Evolutionary conservation across 768 basidiomycete species (phyloP).

Genomic region (Mrakia hoshinonis): DNA sequence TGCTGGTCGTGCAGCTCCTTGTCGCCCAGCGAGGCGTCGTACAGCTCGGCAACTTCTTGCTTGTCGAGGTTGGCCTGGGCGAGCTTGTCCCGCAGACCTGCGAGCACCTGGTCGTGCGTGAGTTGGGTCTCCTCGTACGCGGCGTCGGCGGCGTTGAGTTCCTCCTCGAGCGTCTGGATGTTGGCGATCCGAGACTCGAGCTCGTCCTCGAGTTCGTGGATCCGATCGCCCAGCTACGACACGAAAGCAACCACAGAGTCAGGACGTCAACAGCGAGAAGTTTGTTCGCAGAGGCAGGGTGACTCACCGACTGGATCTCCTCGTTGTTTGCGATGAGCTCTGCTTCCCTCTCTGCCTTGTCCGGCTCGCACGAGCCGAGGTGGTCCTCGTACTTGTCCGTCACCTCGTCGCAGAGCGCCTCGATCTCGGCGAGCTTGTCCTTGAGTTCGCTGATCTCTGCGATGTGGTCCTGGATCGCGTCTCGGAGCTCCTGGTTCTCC

Average conservation of each 20-base stretch:
- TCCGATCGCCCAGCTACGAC: conserved; percentile 50
- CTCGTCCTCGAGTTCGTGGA: conserved; percentile 80
- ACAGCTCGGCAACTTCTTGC: conserved; percentile 54
- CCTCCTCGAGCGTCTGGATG: conserved; percentile 48
- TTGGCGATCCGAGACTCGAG: conserved; percentile 49
- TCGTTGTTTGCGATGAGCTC: conserved; percentile 64
- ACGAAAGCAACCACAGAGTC: not conserved
- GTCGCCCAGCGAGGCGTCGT: conserved; percentile 55
- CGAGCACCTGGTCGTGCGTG: conserved; percentile 61
- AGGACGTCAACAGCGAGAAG: not conserved
- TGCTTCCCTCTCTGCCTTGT: conserved; percentile 67
- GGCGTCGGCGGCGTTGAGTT: conserved; percentile 43
- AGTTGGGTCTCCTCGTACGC: conserved; percentile 51
- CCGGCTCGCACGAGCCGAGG: conserved; percentile 57
- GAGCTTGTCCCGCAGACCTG: conserved; percentile 81
- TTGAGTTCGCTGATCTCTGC: conserved; percentile 30
- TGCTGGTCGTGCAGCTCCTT: conserved; percentile 59
- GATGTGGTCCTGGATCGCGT: conserved; percentile 67
- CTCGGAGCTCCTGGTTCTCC: conserved; percentile 64
- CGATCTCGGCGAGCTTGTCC: conserved; percentile 27
- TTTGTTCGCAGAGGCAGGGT: too few species aligned
- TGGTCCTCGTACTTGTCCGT: conserved; percentile 26
- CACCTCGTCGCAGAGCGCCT: conserved; percentile 23
- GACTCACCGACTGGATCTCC: conserved; percentile 62
- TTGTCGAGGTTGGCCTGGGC: conserved; percentile 56